phyloP scores from a whole-genome alignment of 75 land plant species.

The Isoetes taiwanensis region DNA sequence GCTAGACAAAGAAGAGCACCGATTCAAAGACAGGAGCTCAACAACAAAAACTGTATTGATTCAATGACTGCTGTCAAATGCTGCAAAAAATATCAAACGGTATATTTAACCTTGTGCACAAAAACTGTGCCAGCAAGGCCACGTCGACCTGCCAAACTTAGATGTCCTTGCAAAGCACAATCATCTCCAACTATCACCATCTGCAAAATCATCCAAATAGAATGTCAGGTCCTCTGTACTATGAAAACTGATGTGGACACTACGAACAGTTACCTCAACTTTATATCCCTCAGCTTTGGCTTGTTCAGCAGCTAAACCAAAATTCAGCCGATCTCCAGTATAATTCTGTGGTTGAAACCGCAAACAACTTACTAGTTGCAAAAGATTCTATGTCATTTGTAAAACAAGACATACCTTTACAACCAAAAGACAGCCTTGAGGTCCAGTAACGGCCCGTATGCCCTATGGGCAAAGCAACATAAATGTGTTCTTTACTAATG shows the following conservation, averaged over 20 bases:
- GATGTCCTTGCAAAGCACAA: conserved; percentile 87
- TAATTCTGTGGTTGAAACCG: conserved; percentile 95
- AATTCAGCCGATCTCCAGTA: conserved; percentile 86
- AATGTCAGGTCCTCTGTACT: too few relatives aligned
- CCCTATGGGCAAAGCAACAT: conserved; percentile 25
- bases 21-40: not conserved
- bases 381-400: too few relatives aligned
- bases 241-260: not conserved
- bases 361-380: too few relatives aligned
- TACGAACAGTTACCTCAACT: conserved; percentile 53
- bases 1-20: too few relatives aligned
- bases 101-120: conserved; percentile 76
- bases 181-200: conserved; percentile 93
- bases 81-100: not conserved
- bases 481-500: not conserved
- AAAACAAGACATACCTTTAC: too few relatives aligned
- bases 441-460: conserved; percentile 95
- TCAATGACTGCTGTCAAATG: too few relatives aligned
- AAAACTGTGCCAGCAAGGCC: conserved; percentile 90
- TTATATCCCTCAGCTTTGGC: conserved; percentile 93
- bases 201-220: too few relatives aligned
- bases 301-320: conserved; percentile 94
- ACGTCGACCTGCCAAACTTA: conserved; percentile 80
- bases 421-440: conserved; percentile 77
- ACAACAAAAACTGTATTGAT: not conserved